Evolutionary conservation across 106 monocot genomes (phyloP), one percentile per base, ranked within the genome.

Genomic region (Xerophyta viscosa): DNA sequence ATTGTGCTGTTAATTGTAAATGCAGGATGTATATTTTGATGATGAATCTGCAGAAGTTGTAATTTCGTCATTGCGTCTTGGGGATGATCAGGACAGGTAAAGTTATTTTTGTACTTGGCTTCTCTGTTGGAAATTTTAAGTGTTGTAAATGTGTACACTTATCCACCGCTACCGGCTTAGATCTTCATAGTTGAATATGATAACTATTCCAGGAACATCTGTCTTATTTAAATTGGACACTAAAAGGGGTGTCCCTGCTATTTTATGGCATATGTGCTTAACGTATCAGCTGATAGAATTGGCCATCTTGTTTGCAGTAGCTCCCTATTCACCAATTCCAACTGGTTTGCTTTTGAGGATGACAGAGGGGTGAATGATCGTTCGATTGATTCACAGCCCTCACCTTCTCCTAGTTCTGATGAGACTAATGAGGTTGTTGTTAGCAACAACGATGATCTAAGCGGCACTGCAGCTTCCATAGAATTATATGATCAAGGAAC

Each of bases 311-410:
- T 37, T 57, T 59, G 74, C 67, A 72, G 73, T 44, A 75, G 73
- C 33, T 89, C 96, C 7, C 73, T 98, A 41, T 89, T 98, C 46
- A 82, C 89, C 65, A 98, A 89, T 57, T 89, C 89, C 20, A 89
- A 98, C 66, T 98, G 89, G 89, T 98, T 98, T 86, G 86, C 89
- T 24, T 89, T 86, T 46, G 89, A 86, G 20, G 82, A 71, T 5
- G 62, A 79, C 41, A 66, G 58, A 60, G 55, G 58, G 10, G 57
- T 64, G 17, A 67, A 64, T 44, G 76, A 71, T 52, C 64, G 19
- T 24, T 57, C 73, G 0, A 46, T 50, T 22, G 50, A 22, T 22
- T 66, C 84, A 22, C 48, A 54, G 12, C 52, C 79, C 50, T 78
- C 87, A 27, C 66, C 80, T 19, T 85, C 81, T 25, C 76, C 63